phyloP scores from a whole-genome alignment of 192 early-diverging fungal species.

The Rhizophagus prolifer region DNA sequence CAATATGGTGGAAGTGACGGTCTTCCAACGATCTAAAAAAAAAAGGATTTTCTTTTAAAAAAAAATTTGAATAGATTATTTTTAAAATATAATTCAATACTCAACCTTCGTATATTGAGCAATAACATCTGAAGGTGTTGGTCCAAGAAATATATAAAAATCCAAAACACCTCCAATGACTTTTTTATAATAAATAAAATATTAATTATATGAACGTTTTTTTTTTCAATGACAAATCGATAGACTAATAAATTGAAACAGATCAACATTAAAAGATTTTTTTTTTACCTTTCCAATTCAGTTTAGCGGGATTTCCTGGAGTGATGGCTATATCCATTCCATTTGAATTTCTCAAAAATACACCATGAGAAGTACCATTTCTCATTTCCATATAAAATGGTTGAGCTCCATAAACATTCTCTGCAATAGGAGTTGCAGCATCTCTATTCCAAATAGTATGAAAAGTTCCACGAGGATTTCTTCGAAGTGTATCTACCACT shows the following conservation, averaged over 20 bases:
- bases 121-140: conserved; percentile 40
- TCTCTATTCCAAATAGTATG: conserved; percentile 21
- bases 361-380: conserved; percentile 42
- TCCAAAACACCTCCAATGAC: conserved; percentile 65
- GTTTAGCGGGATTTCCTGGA: conserved; percentile 23
- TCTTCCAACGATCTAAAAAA: conserved; percentile 45
- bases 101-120: conserved; percentile 59
- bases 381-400: conserved; percentile 66
- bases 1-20: conserved; percentile 63
- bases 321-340: conserved; percentile 62
- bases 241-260: too few relatives aligned
- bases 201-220: too few relatives aligned
- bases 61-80: not conserved
- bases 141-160: conserved; percentile 61
- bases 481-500: conserved; percentile 48
- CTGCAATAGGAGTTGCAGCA: not conserved
- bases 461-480: conserved; percentile 13
- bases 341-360: conserved; percentile 61
- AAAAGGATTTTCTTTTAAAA: not conserved
- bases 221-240: conserved; percentile 18
- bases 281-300: conserved; percentile 27
- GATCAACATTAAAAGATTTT: too few relatives aligned
- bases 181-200: conserved; percentile 42
- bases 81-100: too few relatives aligned
- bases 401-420: conserved; percentile 61